Percentiles rank a stretch among this genome's conserved stretches.
These are phyloP conservation scores for Pholiota microspora DNA, from an alignment of 768 basidiomycete species.

Conservation along the genomic window DNA sequence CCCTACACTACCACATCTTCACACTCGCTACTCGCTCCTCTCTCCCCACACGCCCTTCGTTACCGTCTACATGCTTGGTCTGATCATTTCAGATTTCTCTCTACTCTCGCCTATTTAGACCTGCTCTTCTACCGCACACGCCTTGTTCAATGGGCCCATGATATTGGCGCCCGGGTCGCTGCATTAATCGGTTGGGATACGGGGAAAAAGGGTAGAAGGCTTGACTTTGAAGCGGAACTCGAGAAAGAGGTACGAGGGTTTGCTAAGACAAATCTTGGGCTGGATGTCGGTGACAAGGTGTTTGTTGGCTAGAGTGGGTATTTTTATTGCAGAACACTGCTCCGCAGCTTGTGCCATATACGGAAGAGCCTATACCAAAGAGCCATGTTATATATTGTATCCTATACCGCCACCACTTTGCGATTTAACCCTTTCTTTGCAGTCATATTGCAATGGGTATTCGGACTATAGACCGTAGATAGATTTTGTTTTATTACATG, in stretches of 20 bases:
- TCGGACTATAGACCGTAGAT: too few species aligned
- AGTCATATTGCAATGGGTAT: too few species aligned
- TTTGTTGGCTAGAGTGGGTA: slow-evolving; percentile 43
- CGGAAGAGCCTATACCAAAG: too few species aligned
- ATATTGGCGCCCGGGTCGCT: slow-evolving; percentile 30
- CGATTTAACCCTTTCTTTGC: too few species aligned
- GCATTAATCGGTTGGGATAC: slow-evolving; percentile 37
- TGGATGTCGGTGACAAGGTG: slow-evolving; percentile 60
- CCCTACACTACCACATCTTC: slow-evolving; percentile 46
- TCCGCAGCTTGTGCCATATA: too few species aligned
- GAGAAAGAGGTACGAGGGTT: slow-evolving; percentile 72
- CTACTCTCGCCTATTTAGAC: slow-evolving; percentile 69
- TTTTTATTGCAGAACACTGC: background rate
- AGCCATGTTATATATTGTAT: too few species aligned
- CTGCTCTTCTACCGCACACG: slow-evolving; percentile 65
- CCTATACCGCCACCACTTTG: too few species aligned
- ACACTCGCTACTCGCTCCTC: slow-evolving; percentile 45
- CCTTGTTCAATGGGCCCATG: slow-evolving; percentile 47
- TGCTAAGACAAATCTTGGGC: slow-evolving; percentile 77
- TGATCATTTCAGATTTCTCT: slow-evolving; percentile 60
- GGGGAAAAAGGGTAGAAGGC: slow-evolving; percentile 33
- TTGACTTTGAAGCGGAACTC: slow-evolving; percentile 78
- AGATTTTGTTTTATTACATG: too few species aligned
- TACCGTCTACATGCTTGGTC: slow-evolving; percentile 51
- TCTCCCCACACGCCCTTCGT: slow-evolving; percentile 35